Evolutionary conservation across 257 asterid genomes (phyloP), one percentile per base, ranked within the genome.

Genomic region (Capsicum rhomboideum): DNA sequence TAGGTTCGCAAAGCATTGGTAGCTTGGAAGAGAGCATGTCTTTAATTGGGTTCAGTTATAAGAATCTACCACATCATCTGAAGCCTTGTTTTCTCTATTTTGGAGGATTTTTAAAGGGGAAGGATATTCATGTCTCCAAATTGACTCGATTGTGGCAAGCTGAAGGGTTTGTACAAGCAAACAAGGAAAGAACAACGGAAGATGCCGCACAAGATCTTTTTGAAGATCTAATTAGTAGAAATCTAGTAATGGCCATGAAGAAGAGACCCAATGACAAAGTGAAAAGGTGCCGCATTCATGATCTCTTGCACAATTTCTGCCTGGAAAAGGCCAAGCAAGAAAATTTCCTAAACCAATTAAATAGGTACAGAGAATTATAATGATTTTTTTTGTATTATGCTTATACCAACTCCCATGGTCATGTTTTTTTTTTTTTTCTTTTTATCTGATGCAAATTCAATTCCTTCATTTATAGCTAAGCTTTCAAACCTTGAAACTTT

Each of bases 41-140:
- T 4, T 42, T 83, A 42, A 26, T 83, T 34, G 84, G 18, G 53
- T 56, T 84, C 34, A 84, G 87, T 14, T 77, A 13, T 29, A 49
- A 26, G n/a, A 31, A 84, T 61, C 66, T 84, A 44, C 77, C 69
- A 5, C 82, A 23, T 9, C 54, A 50, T 34, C 54, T 84, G 53
- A 85, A 85, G 34, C 53, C 49, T 63, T 84, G 80, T 66, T 84
- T 84, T 11, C 72, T 67, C 49, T 54, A 79, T 18, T 84, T 79
- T 50, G 84, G 75, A 10, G 78, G 40, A 11, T 56, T 84, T 54
- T 68, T 56, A 1, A 78, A 79, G 52, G 81, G 82, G 14, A 42
- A 16, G 37, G 82, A 67, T 69, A 68, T 84, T 34, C 49, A 8
- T 16, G 74, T 42, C 10, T 59, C 29, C 2, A 84, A 68, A 26